phyloP scores from a whole-genome alignment of 1,139 yeast species.

The Pichia sp. region DNA sequence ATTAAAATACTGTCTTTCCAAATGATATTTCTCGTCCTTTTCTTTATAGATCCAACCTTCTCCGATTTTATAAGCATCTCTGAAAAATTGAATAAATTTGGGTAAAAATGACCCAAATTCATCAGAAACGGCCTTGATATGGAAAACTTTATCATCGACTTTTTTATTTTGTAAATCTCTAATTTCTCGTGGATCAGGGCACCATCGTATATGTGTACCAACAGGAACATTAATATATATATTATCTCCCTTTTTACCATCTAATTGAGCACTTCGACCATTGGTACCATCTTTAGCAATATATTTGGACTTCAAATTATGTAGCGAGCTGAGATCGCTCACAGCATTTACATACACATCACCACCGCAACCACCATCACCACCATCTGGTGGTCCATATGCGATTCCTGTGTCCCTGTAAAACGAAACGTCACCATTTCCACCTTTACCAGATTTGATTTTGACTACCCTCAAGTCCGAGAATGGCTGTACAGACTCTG shows the following conservation, averaged over 20 bases:
- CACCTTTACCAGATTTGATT: slow-evolving; percentile 78
- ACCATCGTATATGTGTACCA: slow-evolving; percentile 83
- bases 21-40: slow-evolving; percentile 61
- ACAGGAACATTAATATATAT: slow-evolving; percentile 79
- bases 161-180: slow-evolving; percentile 25
- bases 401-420: slow-evolving; percentile 78
- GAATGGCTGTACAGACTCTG: slow-evolving; percentile 30
- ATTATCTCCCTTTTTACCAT: slow-evolving; percentile 78
- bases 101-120: slow-evolving; percentile 25
- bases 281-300: slow-evolving; percentile 62
- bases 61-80: slow-evolving; percentile 56
- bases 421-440: slow-evolving; percentile 81
- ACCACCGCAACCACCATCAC: slow-evolving; percentile 96
- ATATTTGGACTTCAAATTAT: slow-evolving; percentile 58
- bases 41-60: slow-evolving; percentile 86
- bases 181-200: slow-evolving; percentile 59
- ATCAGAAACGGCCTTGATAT: slow-evolving; percentile 21
- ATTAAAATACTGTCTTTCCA: slow-evolving; percentile 53
- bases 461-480: slow-evolving; percentile 62
- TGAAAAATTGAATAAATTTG: slow-evolving; percentile 44
- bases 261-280: slow-evolving; percentile 72
- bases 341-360: slow-evolving; percentile 75
- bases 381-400: slow-evolving; percentile 95
- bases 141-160: slow-evolving; percentile 18
- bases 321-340: slow-evolving; percentile 60